These are phyloP conservation scores for Phoenix roebelenii DNA, from an alignment of 176 grass and related monocot genomes.

Conservation along the genomic window DNA sequence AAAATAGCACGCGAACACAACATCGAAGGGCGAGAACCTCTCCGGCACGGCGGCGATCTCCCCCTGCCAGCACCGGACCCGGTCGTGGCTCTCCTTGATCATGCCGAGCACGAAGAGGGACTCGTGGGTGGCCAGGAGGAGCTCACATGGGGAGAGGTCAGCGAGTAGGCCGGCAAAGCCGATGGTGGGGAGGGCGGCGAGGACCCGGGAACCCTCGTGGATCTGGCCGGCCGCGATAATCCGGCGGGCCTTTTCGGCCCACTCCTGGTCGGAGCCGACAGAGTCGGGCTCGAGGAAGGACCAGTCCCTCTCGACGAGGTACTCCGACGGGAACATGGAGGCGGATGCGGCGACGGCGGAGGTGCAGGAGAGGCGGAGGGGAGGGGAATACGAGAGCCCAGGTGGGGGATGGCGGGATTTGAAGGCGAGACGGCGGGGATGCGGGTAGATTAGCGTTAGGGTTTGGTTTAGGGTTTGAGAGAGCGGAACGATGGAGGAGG, in stretches of 20 bases:
- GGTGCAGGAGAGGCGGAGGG: slow-evolving; percentile 8
- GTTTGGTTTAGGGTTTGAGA: background rate
- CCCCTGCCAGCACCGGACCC: slow-evolving; percentile 80
- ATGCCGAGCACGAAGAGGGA: slow-evolving; percentile 66
- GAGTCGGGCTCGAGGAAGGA: slow-evolving; percentile 51
- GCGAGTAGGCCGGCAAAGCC: slow-evolving; percentile 46
- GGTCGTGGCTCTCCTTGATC: slow-evolving; percentile 76
- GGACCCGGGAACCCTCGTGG: slow-evolving; percentile 38
- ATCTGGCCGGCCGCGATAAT: slow-evolving; percentile 39
- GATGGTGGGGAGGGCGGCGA: slow-evolving; percentile 51
- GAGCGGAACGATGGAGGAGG: slow-evolving; percentile 1
- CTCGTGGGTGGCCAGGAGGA: slow-evolving; percentile 67
- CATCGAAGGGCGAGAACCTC: slow-evolving; percentile 60
- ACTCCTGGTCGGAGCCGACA: background rate
- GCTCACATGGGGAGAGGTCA: slow-evolving; percentile 38
- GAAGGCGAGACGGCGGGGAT: background rate
- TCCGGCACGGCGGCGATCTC: slow-evolving; percentile 49
- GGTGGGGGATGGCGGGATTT: background rate
- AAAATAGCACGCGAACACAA: slow-evolving; percentile 77
- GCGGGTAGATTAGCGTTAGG: background rate
- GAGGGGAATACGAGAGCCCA: background rate
- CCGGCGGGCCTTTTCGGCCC: slow-evolving; percentile 12
- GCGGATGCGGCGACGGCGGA: slow-evolving; percentile 12
- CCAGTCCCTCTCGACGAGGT: slow-evolving; percentile 82
- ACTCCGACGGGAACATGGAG: slow-evolving; percentile 24